Base-by-base conservation (phyloP, 306 rosid species). In the Dalbergia cochinchinensis region DNA sequence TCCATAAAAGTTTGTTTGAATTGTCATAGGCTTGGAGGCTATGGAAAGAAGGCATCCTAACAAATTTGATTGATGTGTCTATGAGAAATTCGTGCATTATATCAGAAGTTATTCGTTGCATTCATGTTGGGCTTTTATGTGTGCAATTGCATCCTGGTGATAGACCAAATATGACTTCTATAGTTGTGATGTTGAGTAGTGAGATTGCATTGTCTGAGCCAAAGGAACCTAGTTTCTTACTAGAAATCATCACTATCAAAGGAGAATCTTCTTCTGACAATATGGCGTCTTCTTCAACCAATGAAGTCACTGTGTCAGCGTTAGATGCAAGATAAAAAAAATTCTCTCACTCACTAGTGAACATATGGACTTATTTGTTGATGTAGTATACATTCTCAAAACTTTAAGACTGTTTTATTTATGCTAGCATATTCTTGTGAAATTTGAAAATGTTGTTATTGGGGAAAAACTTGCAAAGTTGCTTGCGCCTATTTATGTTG, bases 51-150 rank as follows among this genome's bases (percentile, higher is more conserved):
- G 57, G 5, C 11, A 81, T 53, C 18, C 19, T 71, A 61, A 11
- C 62, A 58, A 22, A 81, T 42, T 39, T 78, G 11, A 19, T 87
- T 7, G 89, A 82, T 70, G 50, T 70, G 12, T n/a, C 62, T 41
- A 71, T 86, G 5, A 72, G 74, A 4, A 81, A 81, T 3, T 4
- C 11, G 8, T 33, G 0, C 5, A 61, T 15, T 14, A 0, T n/a
- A 9, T 81, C 78, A 0, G 78, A 87, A 37, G 82, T 67, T 44
- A 2, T 85, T 14, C 53, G 93, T 12, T 82, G 87, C 86, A 83
- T 88, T 22, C 89, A 90, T 44, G 74, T 89, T 3, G 87, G 89
- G 59, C 84, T 89, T 69, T 59, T 89, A 59, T 89, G 93, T 53
- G 80, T 88, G 42, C 93, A 89, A 55, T 83, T 79, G 5, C 78